phyloP scores from a whole-genome alignment of 2,329 filamentous ascomycete species.

The Nemania diffusa region DNA sequence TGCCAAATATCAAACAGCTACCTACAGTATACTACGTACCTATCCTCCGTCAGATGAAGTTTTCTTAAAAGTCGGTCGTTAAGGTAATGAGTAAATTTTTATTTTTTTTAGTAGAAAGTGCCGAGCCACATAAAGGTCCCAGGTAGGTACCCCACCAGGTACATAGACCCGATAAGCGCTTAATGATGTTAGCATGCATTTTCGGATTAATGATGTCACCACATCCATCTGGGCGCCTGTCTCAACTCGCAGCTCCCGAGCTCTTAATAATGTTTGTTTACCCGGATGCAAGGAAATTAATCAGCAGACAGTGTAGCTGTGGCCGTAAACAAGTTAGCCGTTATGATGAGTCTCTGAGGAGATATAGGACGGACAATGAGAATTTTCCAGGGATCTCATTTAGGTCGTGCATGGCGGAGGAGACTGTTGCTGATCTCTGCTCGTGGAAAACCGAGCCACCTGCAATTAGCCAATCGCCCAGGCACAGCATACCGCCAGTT shows the following conservation, averaged over 20 bases:
- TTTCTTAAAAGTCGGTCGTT: not conserved
- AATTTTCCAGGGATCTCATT: constrained; percentile 28
- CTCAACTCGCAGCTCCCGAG: not conserved
- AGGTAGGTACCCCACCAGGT: not conserved
- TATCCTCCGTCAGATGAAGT: not conserved
- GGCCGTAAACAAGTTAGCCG: not conserved
- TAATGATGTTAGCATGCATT: not conserved
- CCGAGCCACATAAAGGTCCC: not conserved
- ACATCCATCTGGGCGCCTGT: not conserved
- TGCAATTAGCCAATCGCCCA: constrained; percentile 27
- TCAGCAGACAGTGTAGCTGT: constrained; percentile 4
- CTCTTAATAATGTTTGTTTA: not conserved
- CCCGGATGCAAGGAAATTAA: not conserved
- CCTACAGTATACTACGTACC: no score
- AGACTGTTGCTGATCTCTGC: constrained; percentile 27
- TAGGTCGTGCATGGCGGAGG: constrained; percentile 29
- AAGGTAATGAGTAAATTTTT: not conserved
- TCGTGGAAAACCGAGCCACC: constrained; percentile 22
- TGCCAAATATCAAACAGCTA: not conserved
- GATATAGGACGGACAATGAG: constrained; percentile 31
- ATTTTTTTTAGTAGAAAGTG: not conserved
- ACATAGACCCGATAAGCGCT: not conserved
- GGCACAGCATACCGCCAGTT: constrained; percentile 31
- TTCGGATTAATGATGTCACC: constrained; percentile 2
- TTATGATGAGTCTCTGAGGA: constrained; percentile 26